Evolutionary conservation across 352 stramenopile species (phyloP).

Genomic region (Peronospora belbahrii): DNA sequence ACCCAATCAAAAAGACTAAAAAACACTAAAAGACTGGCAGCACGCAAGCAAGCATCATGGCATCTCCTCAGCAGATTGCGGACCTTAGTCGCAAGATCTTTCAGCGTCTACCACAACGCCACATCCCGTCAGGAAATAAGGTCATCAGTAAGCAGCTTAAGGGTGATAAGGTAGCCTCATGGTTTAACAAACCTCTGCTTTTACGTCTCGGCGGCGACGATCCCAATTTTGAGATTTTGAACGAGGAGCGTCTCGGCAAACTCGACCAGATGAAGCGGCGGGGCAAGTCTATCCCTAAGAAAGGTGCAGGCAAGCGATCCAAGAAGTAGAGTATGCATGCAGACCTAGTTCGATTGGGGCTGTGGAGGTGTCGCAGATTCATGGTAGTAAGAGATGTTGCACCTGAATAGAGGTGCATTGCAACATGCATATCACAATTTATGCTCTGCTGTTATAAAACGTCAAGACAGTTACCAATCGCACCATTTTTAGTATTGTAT

Average conservation of each 20-base stretch:
- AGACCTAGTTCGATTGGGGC: slow-evolving; percentile 7
- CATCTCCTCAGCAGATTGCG: slow-evolving; percentile 56
- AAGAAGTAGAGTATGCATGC: slow-evolving; percentile 52
- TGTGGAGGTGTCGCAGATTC: not conserved
- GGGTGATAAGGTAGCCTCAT: slow-evolving; percentile 77
- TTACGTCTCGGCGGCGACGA: slow-evolving; percentile 72
- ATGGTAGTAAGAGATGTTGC: not conserved
- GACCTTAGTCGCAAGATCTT: slow-evolving; percentile 85
- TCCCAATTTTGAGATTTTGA: slow-evolving; percentile 79
- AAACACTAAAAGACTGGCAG: slow-evolving; percentile 4
- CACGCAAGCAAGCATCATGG: slow-evolving; percentile 16
- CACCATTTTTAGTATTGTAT: slow-evolving; percentile 1
- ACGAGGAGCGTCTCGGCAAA: slow-evolving; percentile 66
- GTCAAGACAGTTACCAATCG: slow-evolving; percentile 13
- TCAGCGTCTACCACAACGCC: slow-evolving; percentile 76
- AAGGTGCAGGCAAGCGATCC: slow-evolving; percentile 80
- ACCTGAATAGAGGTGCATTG: not conserved
- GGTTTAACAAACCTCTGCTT: slow-evolving; percentile 80
- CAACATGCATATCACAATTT: not conserved
- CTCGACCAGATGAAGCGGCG: slow-evolving; percentile 83
- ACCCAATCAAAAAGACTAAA: slow-evolving; percentile 1
- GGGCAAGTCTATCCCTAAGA: slow-evolving; percentile 82
- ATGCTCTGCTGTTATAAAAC: slow-evolving; percentile 16
- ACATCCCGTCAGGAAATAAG: slow-evolving; percentile 80
- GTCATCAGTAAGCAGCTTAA: slow-evolving; percentile 86